Evolutionary conservation across 2,329 filamentous ascomycete species (phyloP).

Genomic region (Trichoderma simmonsii): DNA sequence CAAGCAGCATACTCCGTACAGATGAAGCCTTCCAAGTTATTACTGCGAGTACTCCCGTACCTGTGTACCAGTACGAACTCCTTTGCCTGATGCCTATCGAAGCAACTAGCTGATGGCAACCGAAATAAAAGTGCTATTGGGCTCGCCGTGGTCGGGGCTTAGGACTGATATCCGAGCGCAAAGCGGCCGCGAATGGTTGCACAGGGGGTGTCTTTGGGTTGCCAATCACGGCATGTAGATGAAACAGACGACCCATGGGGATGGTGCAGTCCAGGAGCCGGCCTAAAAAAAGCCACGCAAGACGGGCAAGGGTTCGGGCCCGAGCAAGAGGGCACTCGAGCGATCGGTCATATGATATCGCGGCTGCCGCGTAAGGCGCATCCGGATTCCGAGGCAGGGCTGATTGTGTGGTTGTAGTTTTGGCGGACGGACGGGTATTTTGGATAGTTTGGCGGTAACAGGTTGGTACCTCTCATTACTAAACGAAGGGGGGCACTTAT

Average conservation of each 20-base stretch:
- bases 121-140: conserved; percentile 6
- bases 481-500: background rate
- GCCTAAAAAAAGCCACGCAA: conserved; percentile 7
- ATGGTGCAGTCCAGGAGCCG: background rate
- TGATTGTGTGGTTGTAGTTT: background rate
- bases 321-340: conserved; percentile 4
- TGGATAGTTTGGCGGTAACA: background rate
- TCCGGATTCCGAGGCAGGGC: conserved; percentile 12
- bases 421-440: background rate
- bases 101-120: background rate
- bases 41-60: too few species aligned
- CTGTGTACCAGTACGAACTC: background rate
- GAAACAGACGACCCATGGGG: conserved; percentile 13
- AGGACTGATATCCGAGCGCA: background rate
- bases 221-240: conserved; percentile 2
- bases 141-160: background rate
- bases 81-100: background rate
- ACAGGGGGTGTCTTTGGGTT: background rate
- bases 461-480: background rate
- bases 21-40: background rate
- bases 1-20: background rate
- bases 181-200: background rate
- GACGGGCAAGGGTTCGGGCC: conserved; percentile 11
- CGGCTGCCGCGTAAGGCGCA: conserved; percentile 13
- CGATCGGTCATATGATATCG: conserved; percentile 16